Evolutionary conservation across 441 rosid species (phyloP), one percentile per base, ranked within the genome.

Genomic region (Erodium chrysanthum): DNA sequence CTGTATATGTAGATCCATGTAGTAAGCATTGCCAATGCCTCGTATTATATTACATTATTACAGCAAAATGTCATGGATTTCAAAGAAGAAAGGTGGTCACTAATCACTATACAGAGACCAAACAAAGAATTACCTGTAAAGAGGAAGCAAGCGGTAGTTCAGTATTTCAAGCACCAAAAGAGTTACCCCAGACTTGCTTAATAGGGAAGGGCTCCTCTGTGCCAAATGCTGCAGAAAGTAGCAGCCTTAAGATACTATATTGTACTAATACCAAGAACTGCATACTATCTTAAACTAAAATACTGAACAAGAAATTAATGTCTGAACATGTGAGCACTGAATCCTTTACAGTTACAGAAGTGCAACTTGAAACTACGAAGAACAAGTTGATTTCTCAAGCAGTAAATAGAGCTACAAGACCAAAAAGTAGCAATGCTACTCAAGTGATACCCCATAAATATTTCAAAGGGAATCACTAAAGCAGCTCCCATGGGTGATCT

Each of bases 61-160:
- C 56, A 6, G 58, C 63, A 59, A 72, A 65, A 25, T 35, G 66
- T 35, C 62, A 62, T 35, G 20, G 40, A 67, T 70, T 35, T 27
- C 54, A 70, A 35, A 35, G 40, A 18, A 73, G 37, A 73, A 66
- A 4, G 68, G 15, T 58, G 52, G 66, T 64, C 66, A 69, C 63
- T 37, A 18, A 35, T 35, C 40, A 35, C 40, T 35, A 7, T 9
- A 35, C 37, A 62, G 40, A 76, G 21, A 27, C 0, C 40, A 35
- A 42, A 56, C 15, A 25, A 71, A 70, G 11, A 50, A 70, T 80
- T 69, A 91, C 99, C 97, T 94, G 84, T 94, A 94, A 15, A 94
- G 87, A 42, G 97, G 99, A 85, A 94, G 96, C 80, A 94, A 78
- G 23, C 96, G 90, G 65, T 94, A 94, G 78, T 94, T 91, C 75